Evolutionary conservation across 306 rosid genomes (phyloP).

Genomic region (Biancaea sappan): DNA sequence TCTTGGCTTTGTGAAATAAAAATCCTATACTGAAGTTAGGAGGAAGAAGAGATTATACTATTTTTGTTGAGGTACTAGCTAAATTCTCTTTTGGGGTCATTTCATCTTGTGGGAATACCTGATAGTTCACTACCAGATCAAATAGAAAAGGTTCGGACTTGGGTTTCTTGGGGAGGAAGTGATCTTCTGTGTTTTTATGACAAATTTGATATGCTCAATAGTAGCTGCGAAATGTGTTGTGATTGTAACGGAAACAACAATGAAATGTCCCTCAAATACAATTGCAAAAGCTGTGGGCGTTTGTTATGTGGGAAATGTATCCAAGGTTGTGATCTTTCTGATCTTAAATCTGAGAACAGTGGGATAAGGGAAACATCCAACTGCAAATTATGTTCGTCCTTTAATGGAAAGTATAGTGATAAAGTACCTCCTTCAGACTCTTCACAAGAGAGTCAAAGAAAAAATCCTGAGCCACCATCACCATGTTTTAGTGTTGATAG

Average conservation of each 20-base stretch:
- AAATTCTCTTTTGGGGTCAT: conserved; percentile 44
- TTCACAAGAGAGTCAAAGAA: conserved; percentile 75
- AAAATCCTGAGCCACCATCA: conserved; percentile 74
- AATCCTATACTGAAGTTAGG: conserved; percentile 35
- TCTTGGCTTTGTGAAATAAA: conserved; percentile 43
- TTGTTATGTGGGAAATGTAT: conserved; percentile 76
- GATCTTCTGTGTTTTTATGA: conserved; percentile 42
- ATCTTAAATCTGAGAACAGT: conserved; percentile 41
- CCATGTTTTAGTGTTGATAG: conserved; percentile 61
- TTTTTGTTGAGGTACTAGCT: conserved; percentile 36
- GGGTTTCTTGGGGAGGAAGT: conserved; percentile 60
- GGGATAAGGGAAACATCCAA: conserved; percentile 37
- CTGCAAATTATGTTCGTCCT: conserved; percentile 72
- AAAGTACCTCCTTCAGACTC: conserved; percentile 80
- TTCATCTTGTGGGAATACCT: conserved; percentile 89
- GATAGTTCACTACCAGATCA: conserved; percentile 74
- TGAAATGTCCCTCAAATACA: conserved; percentile 45
- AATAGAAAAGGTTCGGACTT: conserved; percentile 66
- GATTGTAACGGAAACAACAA: conserved; percentile 53
- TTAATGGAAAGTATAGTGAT: conserved; percentile 45
- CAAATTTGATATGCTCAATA: conserved; percentile 58
- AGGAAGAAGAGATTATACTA: conserved; percentile 34
- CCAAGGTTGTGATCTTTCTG: conserved; percentile 48
- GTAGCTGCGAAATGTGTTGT: conserved; percentile 59
- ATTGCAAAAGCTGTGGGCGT: conserved; percentile 70